Percentiles rank a stretch among this genome's conserved stretches.
These are phyloP conservation scores for Aegilops umbellulata DNA, from an alignment of 176 grass and related monocot genomes.

Conservation along the genomic window DNA sequence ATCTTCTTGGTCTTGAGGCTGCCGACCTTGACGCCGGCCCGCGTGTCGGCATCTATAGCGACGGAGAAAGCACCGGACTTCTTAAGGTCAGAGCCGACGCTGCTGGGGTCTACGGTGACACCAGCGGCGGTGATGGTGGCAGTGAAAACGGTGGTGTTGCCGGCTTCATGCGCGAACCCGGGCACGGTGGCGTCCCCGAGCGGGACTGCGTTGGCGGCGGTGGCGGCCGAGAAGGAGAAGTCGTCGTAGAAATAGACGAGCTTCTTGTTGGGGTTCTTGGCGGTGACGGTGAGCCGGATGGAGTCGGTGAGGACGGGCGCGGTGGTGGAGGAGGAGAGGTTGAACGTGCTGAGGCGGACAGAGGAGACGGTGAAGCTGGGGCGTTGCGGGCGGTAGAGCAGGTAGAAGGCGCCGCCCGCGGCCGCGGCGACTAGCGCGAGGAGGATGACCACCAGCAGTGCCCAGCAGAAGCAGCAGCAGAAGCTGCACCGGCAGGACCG, in stretches of 20 bases:
- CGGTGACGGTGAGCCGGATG: slow-evolving; percentile 55
- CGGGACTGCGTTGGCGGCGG: slow-evolving; percentile 46
- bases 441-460: slow-evolving; percentile 44
- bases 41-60: slow-evolving; percentile 68
- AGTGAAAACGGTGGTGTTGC: slow-evolving; percentile 71
- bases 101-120: slow-evolving; percentile 49
- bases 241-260: slow-evolving; percentile 76
- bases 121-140: slow-evolving; percentile 29
- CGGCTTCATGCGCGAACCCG: slow-evolving; percentile 61
- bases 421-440: slow-evolving; percentile 60
- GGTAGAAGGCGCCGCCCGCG: slow-evolving; percentile 64
- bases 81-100: slow-evolving; percentile 54
- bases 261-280: slow-evolving; percentile 85
- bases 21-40: slow-evolving; percentile 63
- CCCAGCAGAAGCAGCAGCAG: slow-evolving; percentile 78
- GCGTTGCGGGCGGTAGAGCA: slow-evolving; percentile 82
- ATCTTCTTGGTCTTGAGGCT: slow-evolving; percentile 76
- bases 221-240: slow-evolving; percentile 47
- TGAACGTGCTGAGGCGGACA: slow-evolving; percentile 50
- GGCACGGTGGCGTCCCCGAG: slow-evolving; percentile 55
- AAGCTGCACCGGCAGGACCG: slow-evolving; percentile 57
- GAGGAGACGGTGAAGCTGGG: slow-evolving; percentile 69
- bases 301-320: slow-evolving; percentile 50
- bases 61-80: slow-evolving; percentile 41
- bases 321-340: slow-evolving; percentile 48